Conservation (phyloP, 208 protist genomes). For the Trypanosomatidae sp. region DNA sequence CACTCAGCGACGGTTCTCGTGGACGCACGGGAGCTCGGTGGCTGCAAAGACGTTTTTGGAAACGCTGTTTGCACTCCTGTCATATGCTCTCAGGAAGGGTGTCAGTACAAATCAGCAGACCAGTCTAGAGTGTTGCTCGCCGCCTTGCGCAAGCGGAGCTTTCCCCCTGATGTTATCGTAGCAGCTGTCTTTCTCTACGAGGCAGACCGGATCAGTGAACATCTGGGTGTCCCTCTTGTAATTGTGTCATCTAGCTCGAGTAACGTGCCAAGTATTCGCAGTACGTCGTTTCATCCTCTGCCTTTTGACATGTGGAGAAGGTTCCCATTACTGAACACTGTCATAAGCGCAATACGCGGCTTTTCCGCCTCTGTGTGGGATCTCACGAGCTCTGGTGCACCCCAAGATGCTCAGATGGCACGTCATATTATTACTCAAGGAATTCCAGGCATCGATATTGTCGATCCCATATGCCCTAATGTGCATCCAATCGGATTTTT, state of each 20-base stretch:
- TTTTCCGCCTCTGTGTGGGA: neutral
- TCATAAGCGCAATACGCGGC: neutral
- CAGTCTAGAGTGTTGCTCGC: neutral
- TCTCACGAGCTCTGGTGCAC: neutral
- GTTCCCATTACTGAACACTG: neutral
- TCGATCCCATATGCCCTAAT: constrained; percentile 34
- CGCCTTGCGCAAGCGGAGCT: neutral
- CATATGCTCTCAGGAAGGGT: neutral
- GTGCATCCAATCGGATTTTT: constrained; percentile 51
- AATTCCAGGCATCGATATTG: constrained; percentile 40
- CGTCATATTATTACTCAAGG: constrained; percentile 41
- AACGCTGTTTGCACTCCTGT: neutral
- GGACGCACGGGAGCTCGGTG: neutral
- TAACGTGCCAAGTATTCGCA: neutral
- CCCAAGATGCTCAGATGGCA: constrained; percentile 6
- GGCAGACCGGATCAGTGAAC: neutral
- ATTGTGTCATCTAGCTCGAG: neutral
- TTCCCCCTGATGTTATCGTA: constrained; percentile 8
- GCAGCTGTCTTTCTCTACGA: neutral
- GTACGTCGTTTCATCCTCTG: neutral
- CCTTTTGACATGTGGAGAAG: neutral
- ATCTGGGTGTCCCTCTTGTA: constrained; percentile 4
- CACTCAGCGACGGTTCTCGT: constrained; percentile 6
- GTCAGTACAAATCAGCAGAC: neutral
- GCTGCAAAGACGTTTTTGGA: neutral